A percentile compares a stretch with the other conserved stretches of the same genome.
These are phyloP conservation scores for Tetrapyrgos nigripes DNA, from an alignment of 1,284 basidiomycete species.

Conservation along the genomic window DNA sequence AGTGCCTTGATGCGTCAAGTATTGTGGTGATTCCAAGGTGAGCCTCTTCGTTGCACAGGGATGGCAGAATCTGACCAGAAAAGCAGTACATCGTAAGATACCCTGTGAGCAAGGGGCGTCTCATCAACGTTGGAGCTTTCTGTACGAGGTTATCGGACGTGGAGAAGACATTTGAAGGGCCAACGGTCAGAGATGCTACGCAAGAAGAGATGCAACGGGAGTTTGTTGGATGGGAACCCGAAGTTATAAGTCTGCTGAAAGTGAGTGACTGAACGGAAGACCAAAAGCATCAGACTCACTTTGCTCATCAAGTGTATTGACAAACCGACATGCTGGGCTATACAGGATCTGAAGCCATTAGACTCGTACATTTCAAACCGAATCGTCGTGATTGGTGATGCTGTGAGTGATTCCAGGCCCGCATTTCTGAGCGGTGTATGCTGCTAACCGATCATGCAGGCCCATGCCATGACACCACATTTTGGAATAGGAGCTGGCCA, in stretches of 20 bases:
- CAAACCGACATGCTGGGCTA: conserved; percentile 13
- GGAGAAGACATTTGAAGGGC: conserved; percentile 26
- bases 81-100: not conserved
- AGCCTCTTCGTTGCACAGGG: not conserved
- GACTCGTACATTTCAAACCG: conserved; percentile 32
- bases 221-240: conserved; percentile 12
- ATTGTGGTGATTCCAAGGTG: conserved; percentile 9
- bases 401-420: conserved; percentile 28
- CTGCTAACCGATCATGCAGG: conserved; percentile 14
- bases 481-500: conserved; percentile 36
- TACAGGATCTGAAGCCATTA: conserved; percentile 33
- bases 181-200: not conserved
- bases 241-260: conserved; percentile 7
- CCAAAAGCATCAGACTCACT: too few relatives aligned
- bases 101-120: not conserved
- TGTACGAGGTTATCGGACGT: conserved; percentile 39
- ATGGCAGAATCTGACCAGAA: not conserved
- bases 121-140: not conserved
- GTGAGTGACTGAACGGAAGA: conserved; percentile 24
- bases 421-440: not conserved
- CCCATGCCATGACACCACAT: conserved; percentile 37
- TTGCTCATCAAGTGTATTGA: conserved; percentile 8
- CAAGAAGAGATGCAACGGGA: not conserved
- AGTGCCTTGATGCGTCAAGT: not conserved
- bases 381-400: conserved; percentile 42